Base-by-base conservation (phyloP, 1,284 basidiomycete species). In the Cutaneotrichosporon cavernicola region DNA sequence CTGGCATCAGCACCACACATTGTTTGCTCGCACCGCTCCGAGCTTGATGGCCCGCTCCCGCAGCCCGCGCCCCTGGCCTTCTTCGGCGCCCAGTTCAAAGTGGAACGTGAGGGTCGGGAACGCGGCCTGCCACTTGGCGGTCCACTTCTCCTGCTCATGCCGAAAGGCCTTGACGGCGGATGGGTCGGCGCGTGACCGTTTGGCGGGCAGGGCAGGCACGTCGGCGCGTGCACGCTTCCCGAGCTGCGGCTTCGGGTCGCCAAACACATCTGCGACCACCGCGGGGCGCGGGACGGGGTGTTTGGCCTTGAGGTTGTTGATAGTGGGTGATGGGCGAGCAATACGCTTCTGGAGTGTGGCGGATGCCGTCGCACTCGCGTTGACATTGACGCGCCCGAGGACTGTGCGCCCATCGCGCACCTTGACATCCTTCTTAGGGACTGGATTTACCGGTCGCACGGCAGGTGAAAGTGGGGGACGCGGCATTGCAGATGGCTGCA, bases 41-140 rank as follows among this genome's bases (percentile, higher is more conserved):
- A 96, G 85, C 49, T 85, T 83, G 43, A 80, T 72, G 38, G 95
- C 86, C 66, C 85, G 83, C 31, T 81, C 74, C 62, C 83, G 84
- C 53, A 91, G 78, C 4, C 78, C 78, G 57, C 84, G 82, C 65
- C 84, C 80, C 10, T 32, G n/a, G 22, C 81, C 82, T 43, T 81
- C 76, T 21, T 85, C 84, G 26, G 83, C 77, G 56, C 84, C 85
- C 31, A 76, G 64, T 61, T 77, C 91, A 76, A 97, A 90, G 79
- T 94, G 90, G 81, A 97, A 96, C 21, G 84, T 86, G 82, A 89
- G 92, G 31, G 80, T 83, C 2, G 92, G 91, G 80, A 97, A 96
- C 18, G 89, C 90, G 63, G 87, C 86, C 61, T 85, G 86, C 80
- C 94, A 97, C 82, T 93, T 97, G 51, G 85, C 79, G 70, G 86